Percentiles rank a stretch among this genome's conserved stretches.
Conservation (phyloP, 2,329 filamentous ascomycete species). For the Fusarium irregulare region DNA sequence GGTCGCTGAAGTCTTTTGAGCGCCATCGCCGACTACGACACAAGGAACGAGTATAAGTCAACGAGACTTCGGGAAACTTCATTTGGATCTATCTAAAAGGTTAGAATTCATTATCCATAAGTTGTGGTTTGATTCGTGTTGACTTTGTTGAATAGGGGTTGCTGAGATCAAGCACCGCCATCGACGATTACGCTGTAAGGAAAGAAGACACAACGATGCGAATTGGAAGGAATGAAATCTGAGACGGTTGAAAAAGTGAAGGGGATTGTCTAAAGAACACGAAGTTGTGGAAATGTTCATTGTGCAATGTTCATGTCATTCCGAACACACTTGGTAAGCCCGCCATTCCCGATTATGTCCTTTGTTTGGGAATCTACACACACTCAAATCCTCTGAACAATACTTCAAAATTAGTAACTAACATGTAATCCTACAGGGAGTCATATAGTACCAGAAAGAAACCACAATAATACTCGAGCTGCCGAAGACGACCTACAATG, state of each 20-base stretch:
- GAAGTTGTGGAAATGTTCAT: background rate
- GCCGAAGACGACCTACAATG: background rate
- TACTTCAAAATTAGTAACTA: background rate
- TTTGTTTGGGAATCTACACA: conserved; percentile 3
- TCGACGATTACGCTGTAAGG: background rate
- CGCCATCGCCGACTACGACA: background rate
- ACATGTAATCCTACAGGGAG: fast-evolving
- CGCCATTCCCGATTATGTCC: background rate
- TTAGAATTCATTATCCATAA: background rate
- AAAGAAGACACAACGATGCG: background rate
- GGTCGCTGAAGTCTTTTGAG: background rate
- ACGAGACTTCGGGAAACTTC: fast-evolving
- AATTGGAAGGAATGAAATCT: background rate
- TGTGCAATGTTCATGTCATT: background rate
- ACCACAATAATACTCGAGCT: background rate
- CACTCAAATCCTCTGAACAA: background rate
- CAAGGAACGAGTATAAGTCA: too few species aligned
- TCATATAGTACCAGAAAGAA: background rate
- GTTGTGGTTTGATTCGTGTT: fast-evolving
- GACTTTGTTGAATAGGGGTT: background rate
- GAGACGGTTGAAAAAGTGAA: too few species aligned
- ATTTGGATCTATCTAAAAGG: fast-evolving
- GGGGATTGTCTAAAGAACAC: fast-evolving
- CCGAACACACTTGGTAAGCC: background rate
- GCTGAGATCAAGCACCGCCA: background rate